Conservation (phyloP, 2,329 filamentous ascomycete species). For the Phyllosticta capitalensis region DNA sequence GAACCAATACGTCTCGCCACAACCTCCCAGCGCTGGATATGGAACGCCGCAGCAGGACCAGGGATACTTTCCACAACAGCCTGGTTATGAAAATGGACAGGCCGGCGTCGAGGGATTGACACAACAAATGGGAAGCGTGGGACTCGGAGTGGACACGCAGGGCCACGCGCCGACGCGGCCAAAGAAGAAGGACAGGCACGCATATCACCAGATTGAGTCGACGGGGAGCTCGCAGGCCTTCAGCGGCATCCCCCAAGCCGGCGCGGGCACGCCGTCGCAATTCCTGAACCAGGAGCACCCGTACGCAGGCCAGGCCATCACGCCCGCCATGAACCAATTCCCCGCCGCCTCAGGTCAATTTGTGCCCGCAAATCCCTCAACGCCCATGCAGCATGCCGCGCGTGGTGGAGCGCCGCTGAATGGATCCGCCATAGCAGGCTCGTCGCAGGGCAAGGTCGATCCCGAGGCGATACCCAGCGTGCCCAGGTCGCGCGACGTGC, state of each 20-base stretch:
- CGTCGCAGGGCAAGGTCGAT: conserved; percentile 68
- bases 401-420: conserved; percentile 22
- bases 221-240: conserved; percentile 58
- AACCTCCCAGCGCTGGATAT: conserved; percentile 16
- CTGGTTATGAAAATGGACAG: conserved; percentile 15
- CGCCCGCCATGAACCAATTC: conserved; percentile 49
- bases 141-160: conserved; percentile 47
- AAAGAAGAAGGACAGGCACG: conserved; percentile 85
- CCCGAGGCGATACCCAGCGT: conserved; percentile 90
- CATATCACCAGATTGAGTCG: conserved; percentile 77
- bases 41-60: conserved; percentile 22
- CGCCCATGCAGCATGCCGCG: conserved; percentile 26
- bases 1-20: conserved; percentile 24
- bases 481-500: conserved; percentile 69
- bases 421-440: conserved; percentile 37
- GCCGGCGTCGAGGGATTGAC: conserved; percentile 41
- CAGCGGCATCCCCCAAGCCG: conserved; percentile 55
- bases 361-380: conserved; percentile 28
- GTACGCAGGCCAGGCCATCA: conserved; percentile 33
- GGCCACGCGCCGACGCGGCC: conserved; percentile 33
- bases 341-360: conserved; percentile 50
- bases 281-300: conserved; percentile 45
- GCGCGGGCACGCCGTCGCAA: conserved; percentile 45
- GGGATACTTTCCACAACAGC: conserved; percentile 34
- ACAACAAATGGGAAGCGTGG: conserved; percentile 71